Conservation (phyloP, 2,329 filamentous ascomycete genomes). For the Neonectria ditissima region DNA sequence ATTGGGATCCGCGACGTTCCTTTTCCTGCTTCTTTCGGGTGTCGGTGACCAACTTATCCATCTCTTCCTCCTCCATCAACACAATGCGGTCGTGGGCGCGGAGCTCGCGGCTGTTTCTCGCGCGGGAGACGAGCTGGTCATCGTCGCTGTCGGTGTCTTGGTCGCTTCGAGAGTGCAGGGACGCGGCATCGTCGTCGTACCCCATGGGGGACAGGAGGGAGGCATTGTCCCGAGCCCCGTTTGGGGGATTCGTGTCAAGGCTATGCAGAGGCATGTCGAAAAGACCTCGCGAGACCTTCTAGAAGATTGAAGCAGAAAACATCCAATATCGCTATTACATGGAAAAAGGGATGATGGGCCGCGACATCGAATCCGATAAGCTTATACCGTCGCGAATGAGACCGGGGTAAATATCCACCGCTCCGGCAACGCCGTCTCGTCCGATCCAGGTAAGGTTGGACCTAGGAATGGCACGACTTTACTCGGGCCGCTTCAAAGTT, state of each 20-base stretch:
- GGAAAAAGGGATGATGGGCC: conserved; percentile 33
- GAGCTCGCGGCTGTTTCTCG: conserved; percentile 77
- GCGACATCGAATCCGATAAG: conserved; percentile 37
- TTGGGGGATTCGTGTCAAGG: conserved; percentile 38
- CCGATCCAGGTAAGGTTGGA: conserved; percentile 13
- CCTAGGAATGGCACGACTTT: conserved; percentile 17
- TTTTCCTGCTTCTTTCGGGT: conserved; percentile 63
- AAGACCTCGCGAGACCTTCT: conserved; percentile 30
- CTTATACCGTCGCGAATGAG: conserved; percentile 32
- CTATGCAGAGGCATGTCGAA: conserved; percentile 39
- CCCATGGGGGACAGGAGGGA: conserved; percentile 72
- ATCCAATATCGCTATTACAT: conserved; percentile 27
- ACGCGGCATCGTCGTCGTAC: conserved; percentile 77
- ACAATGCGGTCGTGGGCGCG: conserved; percentile 77
- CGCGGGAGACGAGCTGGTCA: conserved; percentile 73
- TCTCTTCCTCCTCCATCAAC: conserved; percentile 80
- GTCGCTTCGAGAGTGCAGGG: conserved; percentile 74
- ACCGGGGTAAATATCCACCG: conserved; percentile 41
- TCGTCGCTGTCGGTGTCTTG: conserved; percentile 83
- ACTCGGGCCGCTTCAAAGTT: not conserved
- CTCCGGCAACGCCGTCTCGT: conserved; percentile 28
- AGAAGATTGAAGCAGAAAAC: conserved; percentile 32
- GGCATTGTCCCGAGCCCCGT: conserved; percentile 46
- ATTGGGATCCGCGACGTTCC: conserved; percentile 61
- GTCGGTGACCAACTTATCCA: conserved; percentile 69